Evolutionary conservation across 208 protist genomes (phyloP).

Genomic region (Acanthamoeba castellanii): DNA sequence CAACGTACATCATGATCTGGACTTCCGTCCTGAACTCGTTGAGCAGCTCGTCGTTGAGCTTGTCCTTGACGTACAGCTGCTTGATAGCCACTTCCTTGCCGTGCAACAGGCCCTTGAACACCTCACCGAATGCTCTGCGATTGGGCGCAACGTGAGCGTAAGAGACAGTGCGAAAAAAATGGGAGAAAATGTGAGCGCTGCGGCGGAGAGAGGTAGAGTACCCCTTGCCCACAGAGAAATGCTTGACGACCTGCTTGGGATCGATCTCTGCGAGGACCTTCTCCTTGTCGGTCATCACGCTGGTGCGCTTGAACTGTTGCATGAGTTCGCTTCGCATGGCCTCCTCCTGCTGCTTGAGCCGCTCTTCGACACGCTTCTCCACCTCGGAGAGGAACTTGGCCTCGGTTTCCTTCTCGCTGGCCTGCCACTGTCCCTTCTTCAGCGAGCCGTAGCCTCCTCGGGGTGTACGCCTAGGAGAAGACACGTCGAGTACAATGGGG

Average conservation of each 20-base stretch:
- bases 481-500: constrained; percentile 28
- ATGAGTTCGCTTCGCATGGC: constrained; percentile 43
- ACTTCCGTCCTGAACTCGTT: constrained; percentile 75
- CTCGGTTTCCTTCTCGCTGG: constrained; percentile 23
- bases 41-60: constrained; percentile 40
- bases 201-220: neutral
- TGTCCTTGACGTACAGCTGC: constrained; percentile 67
- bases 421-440: neutral
- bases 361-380: constrained; percentile 52
- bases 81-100: constrained; percentile 76
- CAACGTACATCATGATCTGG: constrained; percentile 70
- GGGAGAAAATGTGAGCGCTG: neutral
- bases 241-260: constrained; percentile 63
- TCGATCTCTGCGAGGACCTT: constrained; percentile 64
- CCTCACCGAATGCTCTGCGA: constrained; percentile 72
- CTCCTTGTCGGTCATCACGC: constrained; percentile 50
- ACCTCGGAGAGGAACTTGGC: constrained; percentile 69
- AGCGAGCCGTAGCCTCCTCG: constrained; percentile 7
- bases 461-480: constrained; percentile 2
- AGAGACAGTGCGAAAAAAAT: neutral
- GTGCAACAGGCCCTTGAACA: constrained; percentile 70
- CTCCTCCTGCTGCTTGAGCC: constrained; percentile 61
- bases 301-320: constrained; percentile 37
- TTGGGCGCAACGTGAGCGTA: neutral
- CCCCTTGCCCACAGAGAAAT: constrained; percentile 62